A percentile compares a stretch with the other conserved stretches of the same genome.
Conservation (phyloP, 768 basidiomycete genomes). For the Fomitopsis serialis region DNA sequence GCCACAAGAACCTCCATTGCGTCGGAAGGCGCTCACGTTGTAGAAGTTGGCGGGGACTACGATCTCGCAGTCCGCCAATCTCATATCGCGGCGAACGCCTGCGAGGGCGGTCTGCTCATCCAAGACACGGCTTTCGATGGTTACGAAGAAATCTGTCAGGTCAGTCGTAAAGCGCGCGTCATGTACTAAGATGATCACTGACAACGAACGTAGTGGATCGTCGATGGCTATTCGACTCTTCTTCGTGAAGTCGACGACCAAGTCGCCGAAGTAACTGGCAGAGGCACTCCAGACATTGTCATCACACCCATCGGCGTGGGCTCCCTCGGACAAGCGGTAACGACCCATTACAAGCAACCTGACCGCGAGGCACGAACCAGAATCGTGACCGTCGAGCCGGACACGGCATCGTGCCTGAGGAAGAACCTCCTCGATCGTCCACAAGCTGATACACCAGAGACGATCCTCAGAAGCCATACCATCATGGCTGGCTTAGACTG, state of each 20-base stretch:
- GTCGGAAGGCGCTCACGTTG: background rate
- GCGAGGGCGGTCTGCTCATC: background rate
- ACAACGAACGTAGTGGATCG: background rate
- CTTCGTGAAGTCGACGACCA: constrained; percentile 1
- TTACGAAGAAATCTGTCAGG: background rate
- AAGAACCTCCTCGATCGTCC: background rate
- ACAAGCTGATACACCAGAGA: too few species aligned
- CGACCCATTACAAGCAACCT: constrained; percentile 1
- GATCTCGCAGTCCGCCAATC: background rate
- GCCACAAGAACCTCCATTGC: background rate
- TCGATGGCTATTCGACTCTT: constrained; percentile 3
- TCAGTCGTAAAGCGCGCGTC: background rate
- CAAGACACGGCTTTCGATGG: constrained; percentile 1
- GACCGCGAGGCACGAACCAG: background rate
- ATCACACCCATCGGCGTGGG: constrained; percentile 1
- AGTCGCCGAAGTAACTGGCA: background rate
- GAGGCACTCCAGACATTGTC: background rate
- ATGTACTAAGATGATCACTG: background rate
- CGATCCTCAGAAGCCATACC: background rate
- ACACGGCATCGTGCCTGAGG: background rate
- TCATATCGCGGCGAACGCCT: background rate
- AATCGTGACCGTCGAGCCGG: constrained; percentile 2
- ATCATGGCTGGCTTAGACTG: constrained; percentile 3
- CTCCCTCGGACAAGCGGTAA: constrained; percentile 1
- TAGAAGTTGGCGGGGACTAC: background rate